phyloP scores from a whole-genome alignment of 2,329 filamentous ascomycete species.

The Dothideomycetidae sp. region DNA sequence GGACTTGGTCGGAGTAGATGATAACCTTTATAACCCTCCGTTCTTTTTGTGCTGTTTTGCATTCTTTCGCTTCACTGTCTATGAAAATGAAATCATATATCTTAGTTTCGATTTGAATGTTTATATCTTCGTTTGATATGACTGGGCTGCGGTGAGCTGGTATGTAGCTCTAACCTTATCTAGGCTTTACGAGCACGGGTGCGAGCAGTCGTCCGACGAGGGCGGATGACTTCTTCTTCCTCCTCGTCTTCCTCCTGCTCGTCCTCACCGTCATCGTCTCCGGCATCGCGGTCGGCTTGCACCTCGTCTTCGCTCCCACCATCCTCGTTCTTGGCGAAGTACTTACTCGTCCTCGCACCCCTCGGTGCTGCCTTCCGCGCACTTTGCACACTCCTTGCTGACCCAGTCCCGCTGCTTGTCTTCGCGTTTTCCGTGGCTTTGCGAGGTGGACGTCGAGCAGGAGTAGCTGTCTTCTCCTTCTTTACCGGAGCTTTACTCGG shows the following conservation, averaged over 20 bases:
- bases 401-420: slow-evolving; percentile 4
- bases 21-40: no score
- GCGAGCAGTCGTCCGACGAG: slow-evolving; percentile 19
- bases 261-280: slow-evolving; percentile 13
- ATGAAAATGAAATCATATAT: no score
- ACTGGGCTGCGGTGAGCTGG: no score
- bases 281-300: slow-evolving; percentile 11
- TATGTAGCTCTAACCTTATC: no score
- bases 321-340: slow-evolving; percentile 3
- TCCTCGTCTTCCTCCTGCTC: slow-evolving; percentile 12
- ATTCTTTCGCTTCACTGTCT: no score
- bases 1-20: no score
- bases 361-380: slow-evolving; percentile 6
- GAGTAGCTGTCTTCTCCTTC: slow-evolving; percentile 6
- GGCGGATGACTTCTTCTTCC: slow-evolving; percentile 19
- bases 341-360: neutral
- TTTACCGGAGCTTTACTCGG: neutral
- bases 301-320: slow-evolving; percentile 7
- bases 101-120: no score
- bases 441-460: slow-evolving; percentile 1
- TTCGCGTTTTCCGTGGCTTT: slow-evolving; percentile 3
- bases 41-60: no score
- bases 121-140: no score
- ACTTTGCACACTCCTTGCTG: neutral
- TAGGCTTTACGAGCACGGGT: no score